Conservation (phyloP, 2,329 filamentous ascomycete species). For the Eutypella sp. region DNA sequence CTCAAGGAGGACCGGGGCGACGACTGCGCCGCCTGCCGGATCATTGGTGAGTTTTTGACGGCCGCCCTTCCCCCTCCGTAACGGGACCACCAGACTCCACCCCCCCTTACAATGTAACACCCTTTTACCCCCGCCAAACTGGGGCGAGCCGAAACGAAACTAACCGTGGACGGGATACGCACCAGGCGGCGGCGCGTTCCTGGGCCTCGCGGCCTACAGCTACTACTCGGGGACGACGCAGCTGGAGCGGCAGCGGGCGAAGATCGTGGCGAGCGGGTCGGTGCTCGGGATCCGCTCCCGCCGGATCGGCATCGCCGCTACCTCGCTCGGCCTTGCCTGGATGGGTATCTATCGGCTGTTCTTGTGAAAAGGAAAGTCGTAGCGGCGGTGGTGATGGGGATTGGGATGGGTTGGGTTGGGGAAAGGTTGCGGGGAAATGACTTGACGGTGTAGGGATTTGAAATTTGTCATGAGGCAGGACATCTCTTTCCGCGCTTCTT, state of each 20-base stretch:
- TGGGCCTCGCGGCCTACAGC: conserved; percentile 71
- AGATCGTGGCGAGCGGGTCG: conserved; percentile 64
- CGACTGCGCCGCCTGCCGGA: conserved; percentile 66
- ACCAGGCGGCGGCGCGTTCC: conserved; percentile 67
- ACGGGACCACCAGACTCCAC: no score
- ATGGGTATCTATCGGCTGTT: conserved; percentile 66
- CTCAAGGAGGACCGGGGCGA: conserved; percentile 52
- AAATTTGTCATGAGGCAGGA: no score
- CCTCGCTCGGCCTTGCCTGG: conserved; percentile 63
- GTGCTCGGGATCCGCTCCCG: conserved; percentile 69
- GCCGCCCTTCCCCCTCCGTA: no score
- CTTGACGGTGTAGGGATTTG: no score
- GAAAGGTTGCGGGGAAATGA: no score
- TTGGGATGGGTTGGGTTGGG: no score
- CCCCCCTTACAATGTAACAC: no score
- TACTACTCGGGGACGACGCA: conserved; percentile 71
- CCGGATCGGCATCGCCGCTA: conserved; percentile 59
- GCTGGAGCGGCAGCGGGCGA: conserved; percentile 59
- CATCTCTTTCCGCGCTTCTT: no score
- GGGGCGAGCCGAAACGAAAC: background rate
- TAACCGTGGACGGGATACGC: conserved; percentile 1
- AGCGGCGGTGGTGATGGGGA: no score
- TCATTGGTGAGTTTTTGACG: conserved; percentile 57
- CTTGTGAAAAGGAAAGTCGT: no score
- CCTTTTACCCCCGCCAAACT: background rate